These are phyloP conservation scores for Brassica juncea DNA, from an alignment of 345 rosid species.

Conservation along the genomic window DNA sequence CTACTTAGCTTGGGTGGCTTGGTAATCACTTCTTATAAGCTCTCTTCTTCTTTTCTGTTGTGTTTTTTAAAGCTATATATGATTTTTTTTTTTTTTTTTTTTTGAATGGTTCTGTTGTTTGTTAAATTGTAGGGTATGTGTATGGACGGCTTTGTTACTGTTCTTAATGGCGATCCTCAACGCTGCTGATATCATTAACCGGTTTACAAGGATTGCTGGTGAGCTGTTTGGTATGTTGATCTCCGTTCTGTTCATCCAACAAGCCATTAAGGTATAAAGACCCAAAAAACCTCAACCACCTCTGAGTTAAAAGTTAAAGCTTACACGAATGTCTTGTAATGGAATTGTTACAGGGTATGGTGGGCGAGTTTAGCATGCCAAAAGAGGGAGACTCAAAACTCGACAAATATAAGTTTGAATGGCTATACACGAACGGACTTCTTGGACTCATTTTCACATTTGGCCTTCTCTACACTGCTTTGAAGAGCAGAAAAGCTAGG, in stretches of 20 bases:
- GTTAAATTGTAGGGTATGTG: slow-evolving; percentile 67
- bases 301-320: background rate
- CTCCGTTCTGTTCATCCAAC: slow-evolving; percentile 74
- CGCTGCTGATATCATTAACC: slow-evolving; percentile 63
- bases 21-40: slow-evolving; percentile 41
- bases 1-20: slow-evolving; percentile 86
- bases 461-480: slow-evolving; percentile 65
- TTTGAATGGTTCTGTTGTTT: background rate
- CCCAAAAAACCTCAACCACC: background rate
- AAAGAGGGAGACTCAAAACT: slow-evolving; percentile 45
- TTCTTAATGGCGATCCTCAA: slow-evolving; percentile 62
- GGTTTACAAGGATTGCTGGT: slow-evolving; percentile 81
- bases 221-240: slow-evolving; percentile 89
- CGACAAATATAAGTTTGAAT: slow-evolving; percentile 56
- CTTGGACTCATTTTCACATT: slow-evolving; percentile 69
- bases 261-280: slow-evolving; percentile 64
- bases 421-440: slow-evolving; percentile 77
- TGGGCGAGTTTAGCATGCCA: slow-evolving; percentile 61
- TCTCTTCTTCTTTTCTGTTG: background rate
- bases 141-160: slow-evolving; percentile 82
- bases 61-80: background rate
- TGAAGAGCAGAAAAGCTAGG: slow-evolving; percentile 76
- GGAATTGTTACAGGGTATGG: slow-evolving; percentile 53
- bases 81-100: background rate
- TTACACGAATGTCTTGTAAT: background rate